Evolutionary conservation across 1,139 yeast species (phyloP), one percentile per base, ranked within the genome.

Genomic region (Pichia sp.): DNA sequence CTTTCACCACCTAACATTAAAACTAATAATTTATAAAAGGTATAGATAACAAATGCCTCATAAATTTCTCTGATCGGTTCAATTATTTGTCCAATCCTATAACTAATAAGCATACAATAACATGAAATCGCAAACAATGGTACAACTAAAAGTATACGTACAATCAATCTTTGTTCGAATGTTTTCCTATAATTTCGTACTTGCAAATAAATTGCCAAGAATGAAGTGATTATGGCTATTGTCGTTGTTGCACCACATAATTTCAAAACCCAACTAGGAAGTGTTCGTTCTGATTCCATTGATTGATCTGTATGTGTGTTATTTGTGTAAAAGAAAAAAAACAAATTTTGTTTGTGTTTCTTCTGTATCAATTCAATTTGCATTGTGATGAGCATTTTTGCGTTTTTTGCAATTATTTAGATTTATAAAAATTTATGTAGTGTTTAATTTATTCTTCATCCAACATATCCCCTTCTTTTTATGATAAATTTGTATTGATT

Each of bases 1-100:
- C 96, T 72, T 66, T 93, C 99, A 30, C 99, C 99, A 0, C 98
- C 98, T 14, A 93, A 75, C 73, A 89, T 79, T 56, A 84, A 81
- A 1, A 95, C 89, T 52, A 95, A 72, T 42, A 91, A 73, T 28
- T 93, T 79, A 70, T 88, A 91, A 67, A 93, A 93, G 3, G 97
- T 90, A 67, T 93, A 95, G 44, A 93, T 87, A 45, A 91, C 97
- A 69, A 95, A 88, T 0, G 98, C 96, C 68, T 95, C 99, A 67
- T 93, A 93, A 1, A 91, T 81, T 64, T 93, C 99, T 51, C 95
- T 74, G 1, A 87, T 62, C 0, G 97, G 96, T 58, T 85, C 95
- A 13, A 91, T 62, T 28, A 84, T 64, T 48, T 71, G 70, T 36
- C 65, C 67, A 27, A 74, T 67, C 13, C 67, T 57, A 50, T 76